Conservation (phyloP, 352 stramenopile genomes). For the Halophytophthora polymorphica region DNA sequence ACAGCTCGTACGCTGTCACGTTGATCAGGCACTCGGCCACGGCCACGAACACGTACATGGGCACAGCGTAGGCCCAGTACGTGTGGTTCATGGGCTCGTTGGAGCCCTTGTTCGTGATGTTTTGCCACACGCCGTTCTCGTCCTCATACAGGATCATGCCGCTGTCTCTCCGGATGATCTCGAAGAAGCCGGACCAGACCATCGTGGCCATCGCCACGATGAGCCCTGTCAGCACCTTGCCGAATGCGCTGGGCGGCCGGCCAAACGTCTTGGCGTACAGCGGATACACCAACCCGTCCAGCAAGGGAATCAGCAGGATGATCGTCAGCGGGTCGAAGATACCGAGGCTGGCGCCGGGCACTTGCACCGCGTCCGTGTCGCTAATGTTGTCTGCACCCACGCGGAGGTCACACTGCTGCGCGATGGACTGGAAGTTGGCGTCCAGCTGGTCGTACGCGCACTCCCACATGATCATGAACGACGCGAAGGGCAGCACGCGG, state of each 20-base stretch:
- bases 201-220: slow-evolving; percentile 78
- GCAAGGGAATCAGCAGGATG: slow-evolving; percentile 70
- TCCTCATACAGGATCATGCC: slow-evolving; percentile 38
- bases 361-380: slow-evolving; percentile 40
- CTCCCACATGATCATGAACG: slow-evolving; percentile 90
- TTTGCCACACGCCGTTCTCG: slow-evolving; percentile 14
- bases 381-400: slow-evolving; percentile 29
- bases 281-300: slow-evolving; percentile 76
- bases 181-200: slow-evolving; percentile 83
- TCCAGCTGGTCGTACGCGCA: slow-evolving; percentile 85
- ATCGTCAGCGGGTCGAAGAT: slow-evolving; percentile 88
- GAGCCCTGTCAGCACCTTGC: slow-evolving; percentile 76
- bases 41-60: slow-evolving; percentile 79
- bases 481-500: slow-evolving; percentile 79
- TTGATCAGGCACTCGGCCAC: slow-evolving; percentile 89
- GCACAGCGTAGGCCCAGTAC: slow-evolving; percentile 76
- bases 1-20: slow-evolving; percentile 85
- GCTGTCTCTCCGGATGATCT: slow-evolving; percentile 62
- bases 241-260: slow-evolving; percentile 64
- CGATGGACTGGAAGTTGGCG: slow-evolving; percentile 86
- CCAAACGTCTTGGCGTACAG: slow-evolving; percentile 51
- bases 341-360: slow-evolving; percentile 73
- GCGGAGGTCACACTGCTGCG: slow-evolving; percentile 80
- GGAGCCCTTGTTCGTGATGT: slow-evolving; percentile 56
- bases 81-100: slow-evolving; percentile 78